Evolutionary conservation across 257 asterid species (phyloP).

Genomic region (Solanum gracilifrons): DNA sequence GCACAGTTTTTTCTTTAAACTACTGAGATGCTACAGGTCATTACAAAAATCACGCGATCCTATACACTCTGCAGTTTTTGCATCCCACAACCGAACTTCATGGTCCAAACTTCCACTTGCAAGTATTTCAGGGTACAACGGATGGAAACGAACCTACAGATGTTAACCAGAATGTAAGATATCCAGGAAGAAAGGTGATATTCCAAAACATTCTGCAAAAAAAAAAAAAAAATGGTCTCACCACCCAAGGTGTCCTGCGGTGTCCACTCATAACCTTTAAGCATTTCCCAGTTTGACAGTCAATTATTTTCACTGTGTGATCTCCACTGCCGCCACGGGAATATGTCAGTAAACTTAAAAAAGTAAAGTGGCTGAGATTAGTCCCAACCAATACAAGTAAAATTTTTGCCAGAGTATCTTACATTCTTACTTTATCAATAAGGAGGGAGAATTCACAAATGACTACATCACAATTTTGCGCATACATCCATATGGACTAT

Average conservation of each 20-base stretch:
- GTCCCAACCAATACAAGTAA: neutral
- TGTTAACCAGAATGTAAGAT: constrained; percentile 14
- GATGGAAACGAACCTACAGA: constrained; percentile 93
- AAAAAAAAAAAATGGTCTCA: constrained; percentile 24
- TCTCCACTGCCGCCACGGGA: constrained; percentile 65
- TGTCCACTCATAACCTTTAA: constrained; percentile 93
- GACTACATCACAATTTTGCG: neutral
- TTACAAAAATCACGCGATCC: constrained; percentile 91
- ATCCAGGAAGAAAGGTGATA: neutral
- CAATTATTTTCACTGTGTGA: constrained; percentile 91
- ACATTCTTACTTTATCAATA: neutral
- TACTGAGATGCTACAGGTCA: constrained; percentile 6
- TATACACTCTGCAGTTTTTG: constrained; percentile 76
- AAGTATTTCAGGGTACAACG: constrained; percentile 65
- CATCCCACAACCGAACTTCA: constrained; percentile 94
- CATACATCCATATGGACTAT: neutral
- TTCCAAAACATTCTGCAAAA: neutral
- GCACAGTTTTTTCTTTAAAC: neutral
- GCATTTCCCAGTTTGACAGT: constrained; percentile 85
- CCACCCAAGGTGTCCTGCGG: constrained; percentile 99
- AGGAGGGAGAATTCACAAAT: neutral
- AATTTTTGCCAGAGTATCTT: neutral
- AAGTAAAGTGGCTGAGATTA: neutral
- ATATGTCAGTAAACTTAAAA: neutral
- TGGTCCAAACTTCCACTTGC: constrained; percentile 99